Base-by-base conservation (phyloP, 2,329 filamentous ascomycete species). In the Phoma herbarum region DNA sequence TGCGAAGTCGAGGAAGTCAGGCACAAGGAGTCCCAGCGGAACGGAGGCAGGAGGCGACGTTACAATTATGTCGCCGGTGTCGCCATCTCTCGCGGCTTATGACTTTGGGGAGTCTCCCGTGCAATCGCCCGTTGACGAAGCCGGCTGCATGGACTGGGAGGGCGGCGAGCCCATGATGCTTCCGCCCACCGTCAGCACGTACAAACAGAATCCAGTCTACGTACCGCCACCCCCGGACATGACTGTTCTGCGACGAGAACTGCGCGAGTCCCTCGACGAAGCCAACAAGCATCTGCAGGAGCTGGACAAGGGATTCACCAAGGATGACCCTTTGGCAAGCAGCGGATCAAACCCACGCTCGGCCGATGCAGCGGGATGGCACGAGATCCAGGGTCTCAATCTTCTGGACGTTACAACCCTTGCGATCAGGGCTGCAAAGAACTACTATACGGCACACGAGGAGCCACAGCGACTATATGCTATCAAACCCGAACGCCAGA, bases 171-270 rank as follows among this genome's bases (percentile, higher is more conserved):
- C 87, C 28, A 85, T 89, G 60, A 94, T 99, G 87, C 87, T 97
- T 3, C 94, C 95, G n/a, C 95, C 95, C 0, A 99, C 95, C 0
- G 92, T 94, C 39, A 97, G 93, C 83, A 99, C 95, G 3, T 99
- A 98, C 78, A 93, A 91, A 65, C 88, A 93, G 71, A 89, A 90
- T 67, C 89, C 92, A 60, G 91, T 93, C 69, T 88, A 89, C 57
- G 84, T 96, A 22, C 88, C 92, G 11, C 94, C 90, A 49, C 92
- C 93, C 37, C 95, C 95, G 9, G 90, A 95, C 59, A 87, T 94
- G 63, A 83, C 87, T 47, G 89, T 94, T 61, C 84, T 99, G 56
- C 91, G 94, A 59, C 81, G 83, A 23, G 87, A 90, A 67, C 77
- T 93, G 57, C 80, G 89, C 50, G 85, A 86, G 59, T 85, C 89